A percentile compares a stretch with the other conserved stretches of the same genome.
phyloP scores from a whole-genome alignment of 768 basidiomycete species.

The Neoboletus magnificus region DNA sequence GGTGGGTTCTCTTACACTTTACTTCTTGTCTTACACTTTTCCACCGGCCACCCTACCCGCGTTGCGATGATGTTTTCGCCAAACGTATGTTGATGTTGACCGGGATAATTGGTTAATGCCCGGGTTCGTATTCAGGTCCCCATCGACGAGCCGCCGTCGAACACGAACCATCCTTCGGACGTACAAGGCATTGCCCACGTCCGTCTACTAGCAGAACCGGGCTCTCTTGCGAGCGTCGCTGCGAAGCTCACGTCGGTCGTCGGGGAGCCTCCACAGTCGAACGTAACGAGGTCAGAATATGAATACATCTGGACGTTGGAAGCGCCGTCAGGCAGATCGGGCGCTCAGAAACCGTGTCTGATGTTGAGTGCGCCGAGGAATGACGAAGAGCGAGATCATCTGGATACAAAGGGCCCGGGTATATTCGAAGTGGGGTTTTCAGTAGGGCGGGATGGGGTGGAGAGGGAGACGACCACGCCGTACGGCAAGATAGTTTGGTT shows the following conservation, averaged over 20 bases:
- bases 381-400: slow-evolving; percentile 35
- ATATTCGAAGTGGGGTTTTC: slow-evolving; percentile 56
- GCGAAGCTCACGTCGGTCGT: slow-evolving; percentile 48
- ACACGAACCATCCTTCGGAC: slow-evolving; percentile 48
- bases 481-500: slow-evolving; percentile 51
- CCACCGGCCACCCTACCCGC: too few relatives aligned
- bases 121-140: slow-evolving; percentile 43
- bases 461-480: slow-evolving; percentile 40
- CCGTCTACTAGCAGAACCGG: slow-evolving; percentile 36
- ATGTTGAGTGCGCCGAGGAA: slow-evolving; percentile 36
- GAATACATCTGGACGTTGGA: slow-evolving; percentile 42
- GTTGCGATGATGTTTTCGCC: background rate
- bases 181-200: slow-evolving; percentile 50
- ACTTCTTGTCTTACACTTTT: background rate
- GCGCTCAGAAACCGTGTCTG: slow-evolving; percentile 26
- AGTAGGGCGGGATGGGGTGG: slow-evolving; percentile 31
- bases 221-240: slow-evolving; percentile 30
- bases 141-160: slow-evolving; percentile 38
- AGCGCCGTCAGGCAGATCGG: slow-evolving; percentile 21
- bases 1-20: slow-evolving; percentile 37
- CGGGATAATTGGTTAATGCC: too few relatives aligned
- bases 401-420: slow-evolving; percentile 31
- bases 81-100: background rate
- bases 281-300: slow-evolving; percentile 21
- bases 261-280: slow-evolving; percentile 37